Base-by-base conservation (phyloP, 2,329 filamentous ascomycete species). In the Colletotrichum spinosum region DNA sequence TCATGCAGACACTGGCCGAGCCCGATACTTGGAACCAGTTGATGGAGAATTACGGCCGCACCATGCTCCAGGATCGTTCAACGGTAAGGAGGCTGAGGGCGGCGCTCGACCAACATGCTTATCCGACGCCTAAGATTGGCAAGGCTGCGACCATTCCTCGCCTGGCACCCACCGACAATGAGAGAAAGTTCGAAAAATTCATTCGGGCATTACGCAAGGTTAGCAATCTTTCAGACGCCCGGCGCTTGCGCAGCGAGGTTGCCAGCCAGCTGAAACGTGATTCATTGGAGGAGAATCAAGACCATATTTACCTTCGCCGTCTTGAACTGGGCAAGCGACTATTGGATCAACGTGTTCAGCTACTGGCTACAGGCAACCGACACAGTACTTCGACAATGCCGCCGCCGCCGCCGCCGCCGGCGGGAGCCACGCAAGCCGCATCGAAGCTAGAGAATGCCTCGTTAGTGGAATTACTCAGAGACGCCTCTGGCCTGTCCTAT, bases 11-110 rank as follows among this genome's bases (percentile, higher is more conserved):
- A 67, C 81, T 99, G 15, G 88, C 92, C 6, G 95, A 99, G 71
- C 94, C 97, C 1, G 97, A 99, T 79, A 97, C 92, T 8, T 99
- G 95, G 95, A 98, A 99, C 73, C 94, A 97, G 76, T 79, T 97
- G 65, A 93, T 98, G 85, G 95, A 98, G 77, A 94, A 90, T 60
- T 93, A 90, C 77, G 92, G 94, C 15, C 90, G 92, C 54, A 91
- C 91, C 34, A 91, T 97, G 81, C 84, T 99, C 46, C 96, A 98
- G 77, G 97, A 99, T 76, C 89, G 97, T 42, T 98, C 97, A 68
- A 97, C 94, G 0, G 95, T 99, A 44, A 90, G 92, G 61, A 97
- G 94, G 76, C 86, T 99, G 58, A 90, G 96, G 60, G 95, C 94
- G 44, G 96, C 95, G 8, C 82, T 99, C 54, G 96, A 99, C 77